These are phyloP conservation scores for Scedosporium aurantiacum DNA, from an alignment of 2,329 filamentous ascomycete species.

Conservation along the genomic window DNA sequence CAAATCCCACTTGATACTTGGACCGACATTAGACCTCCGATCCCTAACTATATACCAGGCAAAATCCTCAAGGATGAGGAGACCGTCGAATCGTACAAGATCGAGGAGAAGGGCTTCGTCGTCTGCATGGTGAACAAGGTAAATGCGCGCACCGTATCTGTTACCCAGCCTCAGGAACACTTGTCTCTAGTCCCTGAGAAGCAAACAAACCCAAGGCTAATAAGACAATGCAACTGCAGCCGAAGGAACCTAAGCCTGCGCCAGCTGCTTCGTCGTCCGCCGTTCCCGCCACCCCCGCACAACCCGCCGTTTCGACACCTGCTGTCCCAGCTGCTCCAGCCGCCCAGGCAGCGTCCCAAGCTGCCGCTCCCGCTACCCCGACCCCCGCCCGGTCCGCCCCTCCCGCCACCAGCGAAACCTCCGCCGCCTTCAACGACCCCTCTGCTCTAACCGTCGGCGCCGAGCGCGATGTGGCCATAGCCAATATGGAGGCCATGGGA, in stretches of 20 bases:
- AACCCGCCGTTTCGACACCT: slow-evolving; percentile 36
- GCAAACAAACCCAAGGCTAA: not conserved
- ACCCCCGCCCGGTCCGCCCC: slow-evolving; percentile 39
- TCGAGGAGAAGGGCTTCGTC: slow-evolving; percentile 98
- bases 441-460: slow-evolving; percentile 79
- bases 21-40: slow-evolving; percentile 15
- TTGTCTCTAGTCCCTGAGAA: not conserved
- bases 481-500: slow-evolving; percentile 95
- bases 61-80: slow-evolving; percentile 98
- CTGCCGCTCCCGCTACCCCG: slow-evolving; percentile 38
- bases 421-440: slow-evolving; percentile 47
- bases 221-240: slow-evolving; percentile 16
- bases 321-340: slow-evolving; percentile 39
- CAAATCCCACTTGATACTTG: slow-evolving; percentile 6
- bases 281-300: slow-evolving; percentile 51
- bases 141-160: slow-evolving; percentile 15
- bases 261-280: slow-evolving; percentile 49
- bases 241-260: slow-evolving; percentile 59
- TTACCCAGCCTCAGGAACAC: no score
- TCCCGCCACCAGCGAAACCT: slow-evolving; percentile 27
- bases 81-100: slow-evolving; percentile 92
- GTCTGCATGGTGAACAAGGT: slow-evolving; percentile 99
- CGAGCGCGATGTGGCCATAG: slow-evolving; percentile 70
- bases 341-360: slow-evolving; percentile 27
- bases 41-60: slow-evolving; percentile 41